Percentiles rank a stretch among this genome's conserved stretches.
phyloP scores from a whole-genome alignment of 441 rosid species.

The Adansonia grandidieri region DNA sequence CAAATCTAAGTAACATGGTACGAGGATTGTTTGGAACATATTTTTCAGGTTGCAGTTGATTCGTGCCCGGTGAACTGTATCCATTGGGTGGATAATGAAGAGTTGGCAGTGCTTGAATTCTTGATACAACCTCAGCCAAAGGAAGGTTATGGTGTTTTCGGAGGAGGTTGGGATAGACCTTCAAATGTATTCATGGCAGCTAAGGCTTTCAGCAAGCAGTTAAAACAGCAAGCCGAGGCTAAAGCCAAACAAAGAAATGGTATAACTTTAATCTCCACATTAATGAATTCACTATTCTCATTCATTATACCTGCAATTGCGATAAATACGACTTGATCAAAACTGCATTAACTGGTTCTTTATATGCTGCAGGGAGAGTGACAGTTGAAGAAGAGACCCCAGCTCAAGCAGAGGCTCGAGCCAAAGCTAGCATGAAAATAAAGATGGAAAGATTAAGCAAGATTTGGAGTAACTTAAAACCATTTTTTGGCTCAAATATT shows the following conservation, averaged over 20 bases:
- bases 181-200: conserved; percentile 59
- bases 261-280: conserved; percentile 14
- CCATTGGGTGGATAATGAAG: conserved; percentile 60
- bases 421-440: conserved; percentile 43
- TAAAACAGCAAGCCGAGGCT: conserved; percentile 38
- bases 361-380: conserved; percentile 22
- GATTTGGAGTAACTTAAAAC: conserved; percentile 40
- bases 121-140: conserved; percentile 50
- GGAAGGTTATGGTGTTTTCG: conserved; percentile 59
- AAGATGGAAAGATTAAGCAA: conserved; percentile 44
- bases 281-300: not conserved
- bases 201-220: conserved; percentile 48
- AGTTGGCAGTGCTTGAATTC: conserved; percentile 56
- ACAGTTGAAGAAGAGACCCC: conserved; percentile 55
- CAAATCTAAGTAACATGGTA: no score
- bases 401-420: conserved; percentile 60
- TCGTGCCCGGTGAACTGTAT: conserved; percentile 75
- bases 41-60: conserved; percentile 53
- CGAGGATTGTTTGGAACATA: not conserved
- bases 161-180: conserved; percentile 68
- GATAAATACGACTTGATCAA: no score
- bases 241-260: conserved; percentile 30
- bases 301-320: no score
- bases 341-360: not conserved
- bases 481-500: conserved; percentile 27